Percentiles rank a stretch among this genome's conserved stretches.
phyloP scores from a whole-genome alignment of 1,284 basidiomycete genomes.

The Cryptococcus deneoformans region DNA sequence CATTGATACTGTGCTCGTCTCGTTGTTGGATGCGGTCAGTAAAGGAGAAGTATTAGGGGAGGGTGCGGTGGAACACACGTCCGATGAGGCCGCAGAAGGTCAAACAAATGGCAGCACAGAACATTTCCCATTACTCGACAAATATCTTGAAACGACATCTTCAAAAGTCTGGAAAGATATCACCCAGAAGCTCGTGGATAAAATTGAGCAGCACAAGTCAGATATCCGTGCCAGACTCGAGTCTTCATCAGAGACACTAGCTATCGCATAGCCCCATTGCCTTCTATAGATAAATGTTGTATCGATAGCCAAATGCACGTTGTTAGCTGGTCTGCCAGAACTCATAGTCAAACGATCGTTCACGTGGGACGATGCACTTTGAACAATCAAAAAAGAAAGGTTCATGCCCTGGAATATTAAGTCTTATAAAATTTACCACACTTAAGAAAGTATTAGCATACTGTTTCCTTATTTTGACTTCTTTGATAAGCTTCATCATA shows the following conservation, averaged over 20 bases:
- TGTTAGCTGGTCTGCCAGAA: no score
- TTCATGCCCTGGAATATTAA: no score
- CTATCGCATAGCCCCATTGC: no score
- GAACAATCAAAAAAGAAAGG: no score
- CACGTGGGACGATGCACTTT: no score
- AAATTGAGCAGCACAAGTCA: slow-evolving; percentile 24
- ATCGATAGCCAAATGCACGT: no score
- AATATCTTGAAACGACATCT: slow-evolving; percentile 48
- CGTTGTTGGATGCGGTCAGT: slow-evolving; percentile 70
- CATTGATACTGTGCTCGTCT: slow-evolving; percentile 89
- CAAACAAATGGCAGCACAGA: neutral
- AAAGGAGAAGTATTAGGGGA: slow-evolving; percentile 47
- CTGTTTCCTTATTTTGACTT: no score
- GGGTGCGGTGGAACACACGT: neutral
- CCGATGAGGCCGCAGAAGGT: neutral
- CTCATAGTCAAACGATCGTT: no score
- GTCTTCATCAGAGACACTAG: neutral
- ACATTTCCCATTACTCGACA: slow-evolving; percentile 45
- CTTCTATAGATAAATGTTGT: no score
- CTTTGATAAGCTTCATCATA: no score
- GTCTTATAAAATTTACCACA: no score
- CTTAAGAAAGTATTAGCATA: no score
- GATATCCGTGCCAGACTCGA: slow-evolving; percentile 1
- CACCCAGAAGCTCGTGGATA: slow-evolving; percentile 31
- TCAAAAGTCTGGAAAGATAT: slow-evolving; percentile 48